Base-by-base conservation (phyloP, 768 basidiomycete genomes). In the Naganishia kalamii region DNA sequence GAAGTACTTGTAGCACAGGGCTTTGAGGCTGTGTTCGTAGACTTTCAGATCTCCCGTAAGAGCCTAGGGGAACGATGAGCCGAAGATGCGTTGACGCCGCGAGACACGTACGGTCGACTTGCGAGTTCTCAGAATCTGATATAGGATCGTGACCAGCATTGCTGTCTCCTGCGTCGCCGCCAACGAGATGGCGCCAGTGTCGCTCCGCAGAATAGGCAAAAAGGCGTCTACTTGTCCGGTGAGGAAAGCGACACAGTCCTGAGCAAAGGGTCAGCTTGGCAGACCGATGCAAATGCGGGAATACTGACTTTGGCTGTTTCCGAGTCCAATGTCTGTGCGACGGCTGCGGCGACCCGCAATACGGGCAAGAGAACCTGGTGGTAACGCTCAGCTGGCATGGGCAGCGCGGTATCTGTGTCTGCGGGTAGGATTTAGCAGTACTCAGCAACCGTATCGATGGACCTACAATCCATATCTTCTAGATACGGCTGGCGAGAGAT, bases 361-460 rank as follows among this genome's bases (percentile, higher is more conserved):
- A 63, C 62, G 23, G 62, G 62, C 29, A 63, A 37, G 17, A 63
- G 46, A 4, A 50, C 48, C 33, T 63, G 62, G 40, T 49, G 48
- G 43, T 63, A 63, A n/a, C 62, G 44, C 37, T 63, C 62, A 8
- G 60, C 60, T 30, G 60, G 27, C 29, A 44, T 61, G 15, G 60
- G 60, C 43, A 61, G 13, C 35, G 47, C 15, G 43, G 29, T 23
- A 23, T 61, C 60, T 17, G 46, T 30, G 23, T 61, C 60, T 48
- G 17, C 25, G 10, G 27, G 19, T 8, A 25, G 35, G 37, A 19
- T 19, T 15, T 37, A 4, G 29, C 6, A 33, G 35, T 49, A 7
- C 15, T 21, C 23, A 33, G 7, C 49, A 25, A 52, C 29, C 21
- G 17, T 1, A n/a, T 52, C 13, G 17, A 32, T 4, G 33, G n/a